Evolutionary conservation across 1,139 yeast species (phyloP).

Genomic region (Candida tetrigidarum): DNA sequence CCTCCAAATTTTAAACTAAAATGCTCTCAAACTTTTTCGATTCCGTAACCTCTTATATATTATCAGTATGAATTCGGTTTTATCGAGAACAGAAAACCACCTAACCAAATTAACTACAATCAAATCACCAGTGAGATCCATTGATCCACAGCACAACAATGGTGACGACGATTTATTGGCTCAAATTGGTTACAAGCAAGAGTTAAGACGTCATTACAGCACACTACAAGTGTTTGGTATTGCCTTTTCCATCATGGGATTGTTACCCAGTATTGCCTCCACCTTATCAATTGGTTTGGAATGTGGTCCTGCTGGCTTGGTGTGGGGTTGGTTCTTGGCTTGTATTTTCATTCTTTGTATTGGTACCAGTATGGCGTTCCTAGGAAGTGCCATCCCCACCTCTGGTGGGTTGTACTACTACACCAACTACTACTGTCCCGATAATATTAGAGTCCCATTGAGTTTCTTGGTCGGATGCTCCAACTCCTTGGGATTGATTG

Average conservation of each 20-base stretch:
- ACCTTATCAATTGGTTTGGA: conserved; percentile 37
- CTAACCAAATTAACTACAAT: conserved; percentile 24
- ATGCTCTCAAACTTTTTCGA: too few species aligned
- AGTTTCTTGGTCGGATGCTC: conserved; percentile 51
- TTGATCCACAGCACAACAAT: conserved; percentile 29
- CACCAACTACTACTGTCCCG: conserved; percentile 46
- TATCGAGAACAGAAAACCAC: conserved; percentile 27
- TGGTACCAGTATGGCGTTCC: conserved; percentile 65
- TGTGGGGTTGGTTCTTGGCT: conserved; percentile 76
- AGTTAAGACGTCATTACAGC: conserved; percentile 48
- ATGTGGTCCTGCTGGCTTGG: conserved; percentile 50
- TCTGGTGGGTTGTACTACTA: conserved; percentile 72
- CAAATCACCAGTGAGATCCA: conserved; percentile 30
- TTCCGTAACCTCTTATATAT: too few species aligned
- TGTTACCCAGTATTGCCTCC: conserved; percentile 51
- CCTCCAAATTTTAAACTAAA: too few species aligned
- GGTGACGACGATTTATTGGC: conserved; percentile 53
- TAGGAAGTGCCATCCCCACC: conserved; percentile 73
- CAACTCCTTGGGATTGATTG: conserved; percentile 39
- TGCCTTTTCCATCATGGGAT: conserved; percentile 57
- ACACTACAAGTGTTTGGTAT: conserved; percentile 57
- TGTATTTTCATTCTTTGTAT: conserved; percentile 59
- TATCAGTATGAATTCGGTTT: conserved; percentile 17
- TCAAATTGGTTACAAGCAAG: conserved; percentile 58
- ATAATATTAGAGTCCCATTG: conserved; percentile 33